Percentiles rank a stretch among this genome's conserved stretches.
Conservation (phyloP, 1,284 basidiomycete species). For the Mycosarcoma maydis region DNA sequence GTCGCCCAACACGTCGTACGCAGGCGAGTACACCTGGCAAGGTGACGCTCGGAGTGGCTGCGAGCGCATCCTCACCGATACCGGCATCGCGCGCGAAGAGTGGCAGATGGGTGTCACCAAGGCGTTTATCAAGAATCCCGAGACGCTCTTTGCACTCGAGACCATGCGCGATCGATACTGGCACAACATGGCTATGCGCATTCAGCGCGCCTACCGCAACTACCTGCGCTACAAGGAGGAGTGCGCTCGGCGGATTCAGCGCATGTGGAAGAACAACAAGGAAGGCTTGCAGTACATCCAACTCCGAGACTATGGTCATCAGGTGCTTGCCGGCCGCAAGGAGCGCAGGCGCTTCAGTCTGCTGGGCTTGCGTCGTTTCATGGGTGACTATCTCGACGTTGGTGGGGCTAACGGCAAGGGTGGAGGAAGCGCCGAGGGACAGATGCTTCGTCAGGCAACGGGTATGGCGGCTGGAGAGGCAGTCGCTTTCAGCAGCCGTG, state of each 20-base stretch:
- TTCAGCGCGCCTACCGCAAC: slow-evolving; percentile 95
- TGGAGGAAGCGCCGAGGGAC: slow-evolving; percentile 74
- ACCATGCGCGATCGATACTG: slow-evolving; percentile 99
- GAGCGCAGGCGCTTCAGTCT: slow-evolving; percentile 93
- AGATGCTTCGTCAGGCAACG: slow-evolving; percentile 79
- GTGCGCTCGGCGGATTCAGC: slow-evolving; percentile 91
- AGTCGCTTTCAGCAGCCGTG: slow-evolving; percentile 81
- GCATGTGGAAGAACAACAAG: slow-evolving; percentile 99
- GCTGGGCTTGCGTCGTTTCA: slow-evolving; percentile 90
- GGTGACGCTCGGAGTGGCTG: slow-evolving; percentile 91
- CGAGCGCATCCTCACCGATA: slow-evolving; percentile 90
- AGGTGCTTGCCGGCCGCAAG: slow-evolving; percentile 88
- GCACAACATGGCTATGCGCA: slow-evolving; percentile 98
- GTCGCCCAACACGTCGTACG: slow-evolving; percentile 94
- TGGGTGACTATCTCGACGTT: slow-evolving; percentile 95
- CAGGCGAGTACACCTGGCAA: slow-evolving; percentile 97
- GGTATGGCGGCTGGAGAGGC: slow-evolving; percentile 70
- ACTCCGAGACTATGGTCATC: slow-evolving; percentile 90
- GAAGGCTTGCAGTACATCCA: slow-evolving; percentile 88
- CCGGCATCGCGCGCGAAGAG: slow-evolving; percentile 93
- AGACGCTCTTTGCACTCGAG: slow-evolving; percentile 97
- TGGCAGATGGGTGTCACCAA: slow-evolving; percentile 99
- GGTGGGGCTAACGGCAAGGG: slow-evolving; percentile 74
- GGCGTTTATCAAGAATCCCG: slow-evolving; percentile 99
- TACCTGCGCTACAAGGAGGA: slow-evolving; percentile 95